Evolutionary conservation across 2,329 filamentous ascomycete genomes (phyloP), one percentile per base, ranked within the genome.

Genomic region (Domatiomyces globalis): DNA sequence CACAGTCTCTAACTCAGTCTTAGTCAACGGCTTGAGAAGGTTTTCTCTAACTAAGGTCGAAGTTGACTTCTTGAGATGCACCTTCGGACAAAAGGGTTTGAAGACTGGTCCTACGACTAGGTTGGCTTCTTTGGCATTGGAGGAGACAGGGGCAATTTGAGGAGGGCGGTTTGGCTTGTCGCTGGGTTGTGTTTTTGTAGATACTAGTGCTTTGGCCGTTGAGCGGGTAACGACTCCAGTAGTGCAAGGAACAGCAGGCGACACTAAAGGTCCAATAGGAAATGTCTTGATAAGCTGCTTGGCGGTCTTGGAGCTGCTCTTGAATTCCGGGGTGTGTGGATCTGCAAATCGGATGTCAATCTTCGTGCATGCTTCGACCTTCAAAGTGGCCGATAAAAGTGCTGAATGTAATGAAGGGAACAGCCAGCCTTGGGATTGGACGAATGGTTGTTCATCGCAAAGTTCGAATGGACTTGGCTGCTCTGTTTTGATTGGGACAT

Each of bases 21-120:
- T 1, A 1, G 51, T 55, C 42, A 55, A 29, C 0, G 45, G 45
- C 15, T 44, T 17, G 6, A 12, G 10, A 18, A 55, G 51, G 5
- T 6, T 17, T n/a, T 55, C 42, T 12, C 49, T 45, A 15, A 55
- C 49, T 36, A 51, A 36, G 4, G 33, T 39, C 33, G 33, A 39
- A 39, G 33, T 39, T 39, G 33, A 15, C 33, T 39, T 39, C 2
- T 39, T 12, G 33, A 2, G 33, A 39, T 39, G 33, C 10, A 2
- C 12, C 33, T 15, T 39, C 5, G 10, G 33, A 39, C 10, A 15
- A 39, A 15, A 15, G 33, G 33, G 33, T 39, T 39, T 15, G 33
- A 39, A 39, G 2, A 39, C 15, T 39, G 33, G 33, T 39, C 33
- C 12, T 15, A 10, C 12, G 15, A 15, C 12, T 5, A 10, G 33